Conservation (phyloP, 495 filamentous ascomycete genomes). For the Hypoxylon fuscum region DNA sequence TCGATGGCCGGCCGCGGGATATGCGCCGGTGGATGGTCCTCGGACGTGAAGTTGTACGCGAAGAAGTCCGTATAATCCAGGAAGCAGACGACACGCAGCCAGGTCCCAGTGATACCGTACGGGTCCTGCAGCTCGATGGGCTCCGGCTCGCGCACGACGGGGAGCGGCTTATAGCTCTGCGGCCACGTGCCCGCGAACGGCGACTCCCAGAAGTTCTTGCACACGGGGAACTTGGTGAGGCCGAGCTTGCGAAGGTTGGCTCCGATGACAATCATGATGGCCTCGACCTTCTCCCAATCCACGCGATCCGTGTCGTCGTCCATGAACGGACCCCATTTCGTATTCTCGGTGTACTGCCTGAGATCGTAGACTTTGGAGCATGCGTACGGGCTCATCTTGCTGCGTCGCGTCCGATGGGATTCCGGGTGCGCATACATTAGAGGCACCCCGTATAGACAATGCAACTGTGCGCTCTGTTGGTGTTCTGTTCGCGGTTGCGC, state of each 20-base stretch:
- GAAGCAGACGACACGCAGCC: conserved; percentile 58
- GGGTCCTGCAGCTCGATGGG: conserved; percentile 62
- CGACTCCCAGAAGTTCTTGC: conserved; percentile 57
- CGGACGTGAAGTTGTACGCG: conserved; percentile 64
- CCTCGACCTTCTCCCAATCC: conserved; percentile 77
- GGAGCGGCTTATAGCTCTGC: conserved; percentile 51
- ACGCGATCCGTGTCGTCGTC: conserved; percentile 60
- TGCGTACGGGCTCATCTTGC: conserved; percentile 61
- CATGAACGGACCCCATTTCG: conserved; percentile 69
- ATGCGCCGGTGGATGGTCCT: conserved; percentile 40
- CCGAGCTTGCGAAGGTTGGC: conserved; percentile 61
- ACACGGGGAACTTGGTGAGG: conserved; percentile 51
- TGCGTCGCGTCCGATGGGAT: conserved; percentile 38
- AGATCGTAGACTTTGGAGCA: conserved; percentile 71
- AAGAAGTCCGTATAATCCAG: conserved; percentile 70
- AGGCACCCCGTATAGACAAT: conserved; percentile 66
- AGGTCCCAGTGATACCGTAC: conserved; percentile 67
- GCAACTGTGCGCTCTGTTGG: conserved; percentile 69
- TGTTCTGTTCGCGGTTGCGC: conserved; percentile 37
- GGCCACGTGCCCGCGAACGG: conserved; percentile 64
- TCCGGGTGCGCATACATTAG: conserved; percentile 38
- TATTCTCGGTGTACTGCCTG: conserved; percentile 63
- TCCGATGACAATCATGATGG: conserved; percentile 67
- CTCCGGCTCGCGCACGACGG: conserved; percentile 42
- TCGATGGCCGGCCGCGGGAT: conserved; percentile 60